These are phyloP conservation scores for Tylopilus orsonianus DNA, from an alignment of 1,284 basidiomycete species.

Conservation along the genomic window DNA sequence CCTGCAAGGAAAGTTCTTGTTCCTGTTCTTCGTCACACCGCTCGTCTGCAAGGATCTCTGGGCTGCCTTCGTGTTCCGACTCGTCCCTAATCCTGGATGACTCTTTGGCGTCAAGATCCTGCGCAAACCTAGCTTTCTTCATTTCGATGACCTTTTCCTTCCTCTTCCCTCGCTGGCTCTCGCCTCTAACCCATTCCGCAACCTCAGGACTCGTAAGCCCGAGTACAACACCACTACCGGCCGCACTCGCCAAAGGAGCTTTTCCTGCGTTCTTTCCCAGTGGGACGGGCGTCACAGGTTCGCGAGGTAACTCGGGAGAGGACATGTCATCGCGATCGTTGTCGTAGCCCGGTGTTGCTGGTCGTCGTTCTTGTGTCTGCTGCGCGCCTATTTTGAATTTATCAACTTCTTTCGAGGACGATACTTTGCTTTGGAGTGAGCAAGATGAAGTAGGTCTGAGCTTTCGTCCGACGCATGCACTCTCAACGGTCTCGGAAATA, in stretches of 20 bases:
- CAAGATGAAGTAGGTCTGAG: conserved; percentile 1
- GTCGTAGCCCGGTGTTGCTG: conserved; percentile 16
- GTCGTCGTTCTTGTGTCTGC: conserved; percentile 11
- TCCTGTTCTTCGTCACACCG: conserved; percentile 15
- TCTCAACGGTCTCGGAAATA: conserved; percentile 21
- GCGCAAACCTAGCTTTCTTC: conserved; percentile 23
- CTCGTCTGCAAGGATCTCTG: conserved; percentile 18
- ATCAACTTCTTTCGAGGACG: conserved; percentile 8
- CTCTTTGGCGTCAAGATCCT: conserved; percentile 35
- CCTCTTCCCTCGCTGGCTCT: conserved; percentile 27
- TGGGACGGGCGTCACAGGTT: conserved; percentile 46
- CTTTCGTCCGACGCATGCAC: conserved; percentile 6
- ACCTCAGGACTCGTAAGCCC: conserved; percentile 52
- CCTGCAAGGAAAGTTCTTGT: conserved; percentile 49
- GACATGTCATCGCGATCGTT: conserved; percentile 35
- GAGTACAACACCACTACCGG: conserved; percentile 32
- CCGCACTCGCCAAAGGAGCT: conserved; percentile 5
- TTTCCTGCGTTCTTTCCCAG: conserved; percentile 32
- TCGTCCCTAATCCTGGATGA: conserved; percentile 31
- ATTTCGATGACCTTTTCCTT: conserved; percentile 30
- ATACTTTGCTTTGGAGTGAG: conserved; percentile 6
- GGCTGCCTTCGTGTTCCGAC: conserved; percentile 20
- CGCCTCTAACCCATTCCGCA: conserved; percentile 44
- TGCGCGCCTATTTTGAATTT: background rate
- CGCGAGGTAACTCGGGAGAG: conserved; percentile 53